Percentiles rank a stretch among this genome's conserved stretches.
These are phyloP conservation scores for Pythium grandisporangium DNA, from an alignment of 352 stramenopile genomes.

Conservation along the genomic window DNA sequence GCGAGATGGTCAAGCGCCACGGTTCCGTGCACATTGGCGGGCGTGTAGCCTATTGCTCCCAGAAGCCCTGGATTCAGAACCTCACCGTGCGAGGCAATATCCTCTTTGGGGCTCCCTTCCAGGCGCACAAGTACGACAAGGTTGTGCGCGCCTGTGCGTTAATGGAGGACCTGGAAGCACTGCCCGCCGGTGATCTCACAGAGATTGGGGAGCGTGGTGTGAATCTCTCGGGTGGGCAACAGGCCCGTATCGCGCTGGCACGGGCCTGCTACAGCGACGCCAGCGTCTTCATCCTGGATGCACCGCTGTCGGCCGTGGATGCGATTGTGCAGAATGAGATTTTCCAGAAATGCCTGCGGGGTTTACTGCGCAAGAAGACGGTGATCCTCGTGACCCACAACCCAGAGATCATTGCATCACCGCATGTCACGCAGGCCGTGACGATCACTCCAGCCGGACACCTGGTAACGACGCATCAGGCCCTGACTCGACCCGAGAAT, in stretches of 20 bases:
- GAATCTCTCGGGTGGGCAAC: conserved; percentile 31
- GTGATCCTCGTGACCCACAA: conserved; percentile 13
- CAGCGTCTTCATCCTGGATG: conserved; percentile 11
- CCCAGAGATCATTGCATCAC: conserved; percentile 7
- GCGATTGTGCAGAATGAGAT: conserved; percentile 32
- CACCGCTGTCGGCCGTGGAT: conserved; percentile 11
- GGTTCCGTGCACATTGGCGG: conserved; percentile 16
- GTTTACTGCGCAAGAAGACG: conserved; percentile 5
- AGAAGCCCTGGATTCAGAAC: conserved; percentile 82
- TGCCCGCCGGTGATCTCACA: conserved; percentile 45
- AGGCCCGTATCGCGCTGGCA: conserved; percentile 32
- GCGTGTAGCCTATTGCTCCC: conserved; percentile 56
- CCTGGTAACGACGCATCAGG: neutral
- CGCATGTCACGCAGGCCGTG: conserved; percentile 1
- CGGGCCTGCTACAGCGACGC: conserved; percentile 35
- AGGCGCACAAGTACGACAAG: conserved; percentile 21
- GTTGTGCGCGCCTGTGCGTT: conserved; percentile 42
- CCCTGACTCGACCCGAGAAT: neutral
- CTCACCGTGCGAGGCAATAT: conserved; percentile 60
- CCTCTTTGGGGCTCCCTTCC: conserved; percentile 64
- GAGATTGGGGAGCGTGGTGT: conserved; percentile 23
- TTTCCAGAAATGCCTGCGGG: conserved; percentile 27
- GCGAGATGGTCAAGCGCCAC: conserved; percentile 73
- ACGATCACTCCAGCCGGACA: conserved; percentile 1
- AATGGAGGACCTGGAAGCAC: conserved; percentile 38